Percentiles rank a stretch among this genome's conserved stretches.
phyloP scores from a whole-genome alignment of 441 rosid species.

The Gossypium schwendimanii region DNA sequence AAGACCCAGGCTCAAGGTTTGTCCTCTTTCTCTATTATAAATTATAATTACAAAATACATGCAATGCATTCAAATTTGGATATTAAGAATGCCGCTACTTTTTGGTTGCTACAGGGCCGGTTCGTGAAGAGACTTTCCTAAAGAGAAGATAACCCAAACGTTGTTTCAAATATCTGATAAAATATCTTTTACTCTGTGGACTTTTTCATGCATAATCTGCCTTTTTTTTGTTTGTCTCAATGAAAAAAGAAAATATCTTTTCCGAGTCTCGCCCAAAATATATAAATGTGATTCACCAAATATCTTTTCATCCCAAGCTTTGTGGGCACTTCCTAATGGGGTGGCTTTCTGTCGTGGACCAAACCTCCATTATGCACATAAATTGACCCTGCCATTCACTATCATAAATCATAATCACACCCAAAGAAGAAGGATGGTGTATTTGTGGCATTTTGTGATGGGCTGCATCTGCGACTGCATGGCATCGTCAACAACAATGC shows the following conservation, averaged over 20 bases:
- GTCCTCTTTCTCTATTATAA: neutral
- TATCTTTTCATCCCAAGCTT: slow-evolving; percentile 1
- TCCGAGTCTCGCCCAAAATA: neutral
- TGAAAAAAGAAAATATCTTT: neutral
- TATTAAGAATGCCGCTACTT: neutral
- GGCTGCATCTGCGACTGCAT: neutral
- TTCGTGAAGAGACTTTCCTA: slow-evolving; percentile 13
- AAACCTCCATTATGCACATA: neutral
- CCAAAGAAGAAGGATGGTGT: neutral
- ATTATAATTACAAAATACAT: neutral
- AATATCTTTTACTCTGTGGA: neutral
- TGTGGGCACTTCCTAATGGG: neutral
- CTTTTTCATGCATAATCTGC: neutral
- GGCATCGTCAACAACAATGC: neutral
- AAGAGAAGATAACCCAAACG: neutral
- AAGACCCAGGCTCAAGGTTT: slow-evolving; percentile 75
- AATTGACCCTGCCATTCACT: neutral
- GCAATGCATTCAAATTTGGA: neutral
- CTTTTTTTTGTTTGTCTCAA: neutral
- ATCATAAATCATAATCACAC: neutral
- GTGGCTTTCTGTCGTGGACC: slow-evolving; percentile 7
- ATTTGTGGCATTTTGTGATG: slow-evolving; percentile 8
- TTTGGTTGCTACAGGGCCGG: slow-evolving; percentile 12
- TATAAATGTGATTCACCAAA: neutral
- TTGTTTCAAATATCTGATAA: neutral